A percentile compares a stretch with the other conserved stretches of the same genome.
Conservation (phyloP, 73 alveolate species). For the Effrenium voratum region DNA sequence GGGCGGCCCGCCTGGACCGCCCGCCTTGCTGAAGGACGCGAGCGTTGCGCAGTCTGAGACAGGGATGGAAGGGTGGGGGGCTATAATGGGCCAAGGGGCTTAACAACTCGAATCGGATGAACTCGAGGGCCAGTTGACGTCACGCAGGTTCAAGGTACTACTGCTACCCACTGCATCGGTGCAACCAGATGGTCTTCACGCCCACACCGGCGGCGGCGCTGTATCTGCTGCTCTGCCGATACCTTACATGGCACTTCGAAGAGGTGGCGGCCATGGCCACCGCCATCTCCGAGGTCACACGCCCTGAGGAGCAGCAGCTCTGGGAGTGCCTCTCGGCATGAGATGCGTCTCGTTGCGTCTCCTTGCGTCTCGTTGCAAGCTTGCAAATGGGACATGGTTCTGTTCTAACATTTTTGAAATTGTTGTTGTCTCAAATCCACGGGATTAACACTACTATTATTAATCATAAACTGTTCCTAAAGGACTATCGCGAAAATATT, state of each 20-base stretch:
- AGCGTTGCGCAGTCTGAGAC: background rate
- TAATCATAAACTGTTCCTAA: no score
- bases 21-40: slow-evolving; percentile 47
- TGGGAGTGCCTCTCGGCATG: slow-evolving; percentile 60
- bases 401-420: no score
- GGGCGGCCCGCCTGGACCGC: slow-evolving; percentile 44
- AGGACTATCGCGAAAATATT: no score
- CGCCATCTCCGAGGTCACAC: slow-evolving; percentile 54
- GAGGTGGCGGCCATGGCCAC: slow-evolving; percentile 86
- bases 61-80: background rate
- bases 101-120: background rate
- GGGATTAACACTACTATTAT: no score
- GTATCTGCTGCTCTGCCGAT: slow-evolving; percentile 64
- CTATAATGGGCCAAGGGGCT: background rate
- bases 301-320: slow-evolving; percentile 63
- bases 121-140: background rate
- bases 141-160: slow-evolving; percentile 63
- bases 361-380: no score
- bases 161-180: slow-evolving; percentile 67
- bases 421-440: no score
- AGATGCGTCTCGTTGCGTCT: no score
- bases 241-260: slow-evolving; percentile 73
- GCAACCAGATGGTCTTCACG: slow-evolving; percentile 54
- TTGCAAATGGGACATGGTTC: no score
- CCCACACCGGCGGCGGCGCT: background rate